These are phyloP conservation scores for Polyplosphaeria fusca DNA, from an alignment of 495 filamentous ascomycete species.

Conservation along the genomic window DNA sequence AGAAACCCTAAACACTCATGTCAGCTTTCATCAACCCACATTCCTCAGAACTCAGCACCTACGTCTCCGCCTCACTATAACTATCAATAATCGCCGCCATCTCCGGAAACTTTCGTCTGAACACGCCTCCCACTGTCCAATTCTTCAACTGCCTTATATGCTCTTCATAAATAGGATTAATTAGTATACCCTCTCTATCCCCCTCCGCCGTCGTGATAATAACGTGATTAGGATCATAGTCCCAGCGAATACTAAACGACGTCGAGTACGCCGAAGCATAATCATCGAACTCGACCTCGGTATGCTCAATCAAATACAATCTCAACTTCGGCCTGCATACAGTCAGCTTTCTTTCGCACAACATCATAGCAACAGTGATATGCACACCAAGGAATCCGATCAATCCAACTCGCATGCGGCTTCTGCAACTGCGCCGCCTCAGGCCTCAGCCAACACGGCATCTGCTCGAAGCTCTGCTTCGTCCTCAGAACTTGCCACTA, in stretches of 20 bases:
- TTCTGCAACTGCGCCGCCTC: conserved; percentile 3
- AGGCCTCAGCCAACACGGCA: conserved; percentile 21
- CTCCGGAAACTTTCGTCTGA: conserved; percentile 15
- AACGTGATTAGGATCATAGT: conserved; percentile 17
- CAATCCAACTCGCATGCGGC: conserved; percentile 17
- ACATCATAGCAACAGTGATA: too few species aligned
- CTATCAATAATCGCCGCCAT: conserved; percentile 11
- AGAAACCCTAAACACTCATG: too few species aligned
- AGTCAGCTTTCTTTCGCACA: too few species aligned
- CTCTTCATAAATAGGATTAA: conserved; percentile 25
- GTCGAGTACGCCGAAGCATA: conserved; percentile 18
- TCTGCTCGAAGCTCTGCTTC: conserved; percentile 8
- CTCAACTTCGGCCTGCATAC: conserved; percentile 11
- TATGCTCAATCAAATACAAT: conserved; percentile 15
- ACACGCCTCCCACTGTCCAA: conserved; percentile 11
- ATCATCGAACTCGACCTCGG: conserved; percentile 13
- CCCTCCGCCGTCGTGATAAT: conserved; percentile 4
- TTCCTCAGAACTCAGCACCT: too few species aligned
- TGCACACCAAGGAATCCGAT: conserved; percentile 15
- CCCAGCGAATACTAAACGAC: conserved; percentile 12
- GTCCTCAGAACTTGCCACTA: conserved; percentile 15
- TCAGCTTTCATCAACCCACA: too few species aligned
- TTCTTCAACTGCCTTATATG: conserved; percentile 18
- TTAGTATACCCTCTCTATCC: conserved; percentile 9
- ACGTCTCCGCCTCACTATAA: conserved; percentile 4